Evolutionary conservation across 2,329 filamentous ascomycete genomes (phyloP).

Genomic region (Aspergillus pseudoglaucus): DNA sequence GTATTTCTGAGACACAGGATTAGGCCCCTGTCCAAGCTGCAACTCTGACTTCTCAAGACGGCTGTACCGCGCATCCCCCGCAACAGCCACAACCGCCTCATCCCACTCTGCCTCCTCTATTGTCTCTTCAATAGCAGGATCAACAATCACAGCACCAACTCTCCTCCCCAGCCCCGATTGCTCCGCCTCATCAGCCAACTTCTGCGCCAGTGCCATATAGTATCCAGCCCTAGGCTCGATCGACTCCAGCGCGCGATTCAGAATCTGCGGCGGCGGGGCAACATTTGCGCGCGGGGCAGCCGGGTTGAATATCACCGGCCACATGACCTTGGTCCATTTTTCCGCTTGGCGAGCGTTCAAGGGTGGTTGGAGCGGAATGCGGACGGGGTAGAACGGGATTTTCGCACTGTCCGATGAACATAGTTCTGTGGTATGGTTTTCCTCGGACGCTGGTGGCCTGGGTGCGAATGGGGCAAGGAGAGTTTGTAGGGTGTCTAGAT

Average conservation of each 20-base stretch:
- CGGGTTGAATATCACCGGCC: conserved; percentile 42
- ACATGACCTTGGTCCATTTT: conserved; percentile 35
- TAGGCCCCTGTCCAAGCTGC: conserved; percentile 14
- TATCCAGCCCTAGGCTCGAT: conserved; percentile 32
- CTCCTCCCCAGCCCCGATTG: conserved; percentile 31
- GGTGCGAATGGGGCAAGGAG: conserved; percentile 34
- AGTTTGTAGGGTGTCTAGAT: conserved; percentile 24
- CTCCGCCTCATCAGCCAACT: conserved; percentile 34
- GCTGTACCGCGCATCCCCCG: conserved; percentile 38
- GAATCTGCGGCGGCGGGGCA: conserved; percentile 35
- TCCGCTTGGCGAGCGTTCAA: conserved; percentile 35
- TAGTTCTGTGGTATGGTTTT: not conserved
- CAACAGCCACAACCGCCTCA: conserved; percentile 38
- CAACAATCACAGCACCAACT: conserved; percentile 41
- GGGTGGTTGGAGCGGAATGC: conserved; percentile 38
- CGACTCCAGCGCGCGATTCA: conserved; percentile 27
- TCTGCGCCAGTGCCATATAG: conserved; percentile 35
- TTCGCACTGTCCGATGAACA: not conserved
- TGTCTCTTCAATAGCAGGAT: conserved; percentile 30
- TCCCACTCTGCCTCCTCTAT: conserved; percentile 21
- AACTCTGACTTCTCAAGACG: conserved; percentile 20
- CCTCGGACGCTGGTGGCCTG: conserved; percentile 6
- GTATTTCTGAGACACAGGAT: conserved; percentile 19
- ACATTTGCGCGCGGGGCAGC: conserved; percentile 37
- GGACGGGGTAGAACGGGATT: conserved; percentile 22